Evolutionary conservation across 768 basidiomycete genomes (phyloP).

Genomic region (Leccinum truebloodii): DNA sequence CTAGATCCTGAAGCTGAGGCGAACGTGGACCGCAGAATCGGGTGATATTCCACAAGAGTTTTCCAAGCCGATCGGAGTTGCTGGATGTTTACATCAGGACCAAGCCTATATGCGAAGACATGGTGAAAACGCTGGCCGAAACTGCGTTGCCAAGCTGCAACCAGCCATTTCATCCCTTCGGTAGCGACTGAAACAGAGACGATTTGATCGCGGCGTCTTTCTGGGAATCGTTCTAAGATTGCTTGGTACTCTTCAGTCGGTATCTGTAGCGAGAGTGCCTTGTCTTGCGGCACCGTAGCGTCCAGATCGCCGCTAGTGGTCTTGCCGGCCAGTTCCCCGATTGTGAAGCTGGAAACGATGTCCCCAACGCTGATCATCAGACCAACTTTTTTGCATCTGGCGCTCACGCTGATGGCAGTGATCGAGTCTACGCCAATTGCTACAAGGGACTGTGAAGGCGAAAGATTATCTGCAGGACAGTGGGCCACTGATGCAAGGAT

Average conservation of each 20-base stretch:
- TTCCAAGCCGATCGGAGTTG: slow-evolving; percentile 40
- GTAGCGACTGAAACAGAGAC: slow-evolving; percentile 25
- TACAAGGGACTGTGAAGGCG: slow-evolving; percentile 37
- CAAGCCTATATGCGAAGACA: slow-evolving; percentile 42
- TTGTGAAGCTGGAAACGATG: slow-evolving; percentile 20
- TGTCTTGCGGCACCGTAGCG: background rate
- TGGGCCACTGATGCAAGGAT: slow-evolving; percentile 21
- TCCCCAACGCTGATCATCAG: slow-evolving; percentile 38
- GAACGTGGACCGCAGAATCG: slow-evolving; percentile 47
- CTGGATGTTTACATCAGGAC: slow-evolving; percentile 28
- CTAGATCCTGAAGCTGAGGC: slow-evolving; percentile 20
- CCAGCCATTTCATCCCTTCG: slow-evolving; percentile 37
- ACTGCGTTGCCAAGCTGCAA: slow-evolving; percentile 48
- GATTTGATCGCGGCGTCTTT: slow-evolving; percentile 11
- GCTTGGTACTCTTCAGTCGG: slow-evolving; percentile 15
- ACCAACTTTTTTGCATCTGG: slow-evolving; percentile 40
- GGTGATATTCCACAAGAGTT: slow-evolving; percentile 35
- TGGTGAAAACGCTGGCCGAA: slow-evolving; percentile 43
- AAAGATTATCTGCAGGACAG: slow-evolving; percentile 31
- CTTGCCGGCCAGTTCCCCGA: slow-evolving; percentile 31
- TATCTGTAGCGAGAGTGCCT: background rate
- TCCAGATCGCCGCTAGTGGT: background rate
- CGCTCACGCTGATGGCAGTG: slow-evolving; percentile 46
- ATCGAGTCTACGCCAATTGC: slow-evolving; percentile 53
- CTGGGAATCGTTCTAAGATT: slow-evolving; percentile 18